Conservation (phyloP, 2,329 filamentous ascomycete genomes). For the Sphaceloma murrayae region DNA sequence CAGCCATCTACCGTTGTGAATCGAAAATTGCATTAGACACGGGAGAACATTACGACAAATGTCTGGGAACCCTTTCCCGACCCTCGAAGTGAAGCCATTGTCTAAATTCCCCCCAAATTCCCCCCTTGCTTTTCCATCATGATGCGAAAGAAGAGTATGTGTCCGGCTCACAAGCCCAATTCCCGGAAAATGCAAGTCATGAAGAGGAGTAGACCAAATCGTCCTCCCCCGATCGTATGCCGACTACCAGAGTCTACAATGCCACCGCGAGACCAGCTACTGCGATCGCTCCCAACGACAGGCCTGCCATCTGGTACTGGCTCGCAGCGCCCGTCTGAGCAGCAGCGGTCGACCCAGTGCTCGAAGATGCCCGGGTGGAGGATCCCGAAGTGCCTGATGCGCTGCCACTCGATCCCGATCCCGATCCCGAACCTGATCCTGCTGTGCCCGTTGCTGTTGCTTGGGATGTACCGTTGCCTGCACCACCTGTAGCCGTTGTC, state of each 20-base stretch:
- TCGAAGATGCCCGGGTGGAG: conserved; percentile 8
- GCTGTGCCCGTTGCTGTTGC: conserved; percentile 14
- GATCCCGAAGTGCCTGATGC: conserved; percentile 11
- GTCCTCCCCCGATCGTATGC: no score
- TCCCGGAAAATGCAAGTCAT: conserved; percentile 9
- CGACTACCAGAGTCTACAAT: conserved; percentile 14
- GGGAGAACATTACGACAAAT: conserved; percentile 7
- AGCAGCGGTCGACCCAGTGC: not conserved
- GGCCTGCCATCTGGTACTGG: conserved; percentile 9
- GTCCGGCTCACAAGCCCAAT: conserved; percentile 7
- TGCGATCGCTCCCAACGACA: conserved; percentile 14
- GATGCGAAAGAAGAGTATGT: conserved; percentile 14
- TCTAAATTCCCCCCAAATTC: conserved; percentile 7
- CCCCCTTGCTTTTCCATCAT: not conserved
- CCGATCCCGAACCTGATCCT: conserved; percentile 16
- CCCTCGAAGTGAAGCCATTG: conserved; percentile 3
- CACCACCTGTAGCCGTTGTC: conserved; percentile 14
- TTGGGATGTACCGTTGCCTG: conserved; percentile 10
- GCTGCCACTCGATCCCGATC: conserved; percentile 11
- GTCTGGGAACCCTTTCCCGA: conserved; percentile 13
- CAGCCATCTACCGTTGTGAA: not conserved
- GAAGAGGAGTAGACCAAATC: not conserved
- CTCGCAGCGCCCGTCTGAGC: conserved; percentile 17
- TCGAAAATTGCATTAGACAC: conserved; percentile 9
- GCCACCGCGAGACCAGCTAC: conserved; percentile 13